A percentile compares a stretch with the other conserved stretches of the same genome.
Evolutionary conservation across 176 grass and related monocot genomes (phyloP).

Genomic region (Metroxylon sagu): DNA sequence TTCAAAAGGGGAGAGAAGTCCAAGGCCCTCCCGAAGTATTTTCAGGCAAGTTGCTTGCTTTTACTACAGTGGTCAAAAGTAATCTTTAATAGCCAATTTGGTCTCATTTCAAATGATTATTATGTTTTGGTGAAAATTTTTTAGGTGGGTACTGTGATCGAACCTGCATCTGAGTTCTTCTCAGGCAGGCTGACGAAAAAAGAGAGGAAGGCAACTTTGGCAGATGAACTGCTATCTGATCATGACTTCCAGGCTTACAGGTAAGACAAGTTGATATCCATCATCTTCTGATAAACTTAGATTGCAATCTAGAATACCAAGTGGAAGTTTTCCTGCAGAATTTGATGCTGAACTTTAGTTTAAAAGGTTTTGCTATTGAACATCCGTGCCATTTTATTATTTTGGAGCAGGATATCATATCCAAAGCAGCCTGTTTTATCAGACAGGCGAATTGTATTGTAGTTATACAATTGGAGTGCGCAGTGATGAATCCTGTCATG

Average conservation of each 20-base stretch:
- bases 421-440: too few relatives aligned
- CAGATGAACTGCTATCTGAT: conserved; percentile 69
- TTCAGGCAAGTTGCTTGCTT: conserved; percentile 45
- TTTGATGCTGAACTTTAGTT: not conserved
- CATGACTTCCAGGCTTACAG: conserved; percentile 56
- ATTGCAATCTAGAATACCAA: not conserved
- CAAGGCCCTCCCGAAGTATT: conserved; percentile 74
- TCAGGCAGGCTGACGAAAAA: conserved; percentile 76
- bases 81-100: too few relatives aligned
- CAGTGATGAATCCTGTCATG: too few relatives aligned
- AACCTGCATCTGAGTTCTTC: conserved; percentile 69
- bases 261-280: conserved; percentile 23
- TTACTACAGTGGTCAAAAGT: too few relatives aligned
- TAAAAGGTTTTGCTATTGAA: too few relatives aligned
- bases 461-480: too few relatives aligned
- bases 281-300: conserved; percentile 1
- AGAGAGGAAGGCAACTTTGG: conserved; percentile 63
- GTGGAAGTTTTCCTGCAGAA: not conserved
- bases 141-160: conserved; percentile 81
- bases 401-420: too few relatives aligned
- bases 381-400: too few relatives aligned
- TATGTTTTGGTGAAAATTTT: conserved; percentile 16
- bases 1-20: conserved; percentile 77
- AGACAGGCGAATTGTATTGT: too few relatives aligned
- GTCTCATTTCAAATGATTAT: conserved; percentile 4